phyloP scores from a whole-genome alignment of 257 asterid genomes.

The Eustoma russellianum region DNA sequence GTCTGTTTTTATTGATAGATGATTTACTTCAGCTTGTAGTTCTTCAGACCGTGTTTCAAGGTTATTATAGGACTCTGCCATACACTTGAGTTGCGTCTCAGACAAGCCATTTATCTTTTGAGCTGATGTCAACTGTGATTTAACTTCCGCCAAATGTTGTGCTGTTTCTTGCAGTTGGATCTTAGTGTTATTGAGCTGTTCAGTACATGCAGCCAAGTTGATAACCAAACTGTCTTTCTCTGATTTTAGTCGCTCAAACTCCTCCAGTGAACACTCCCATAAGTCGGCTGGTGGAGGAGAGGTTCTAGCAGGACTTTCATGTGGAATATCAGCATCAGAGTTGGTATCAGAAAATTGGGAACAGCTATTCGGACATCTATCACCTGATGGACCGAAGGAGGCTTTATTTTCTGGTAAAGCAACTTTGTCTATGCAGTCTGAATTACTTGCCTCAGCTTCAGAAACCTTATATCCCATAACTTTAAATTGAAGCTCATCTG shows the following conservation, averaged over 20 bases:
- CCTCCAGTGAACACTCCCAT: slow-evolving; percentile 79
- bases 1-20: slow-evolving; percentile 46
- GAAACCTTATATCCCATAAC: slow-evolving; percentile 57
- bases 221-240: slow-evolving; percentile 59
- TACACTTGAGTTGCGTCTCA: slow-evolving; percentile 95
- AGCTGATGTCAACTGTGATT: slow-evolving; percentile 65
- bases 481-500: slow-evolving; percentile 64
- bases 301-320: slow-evolving; percentile 63
- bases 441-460: slow-evolving; percentile 58
- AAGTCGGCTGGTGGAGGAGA: slow-evolving; percentile 52
- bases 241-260: slow-evolving; percentile 67
- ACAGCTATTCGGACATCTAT: slow-evolving; percentile 46
- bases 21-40: slow-evolving; percentile 55
- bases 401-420: slow-evolving; percentile 78
- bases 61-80: slow-evolving; percentile 86
- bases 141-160: slow-evolving; percentile 72
- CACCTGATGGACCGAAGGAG: slow-evolving; percentile 32
- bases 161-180: slow-evolving; percentile 62
- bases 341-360: slow-evolving; percentile 62
- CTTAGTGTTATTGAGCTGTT: slow-evolving; percentile 52
- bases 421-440: slow-evolving; percentile 86
- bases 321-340: slow-evolving; percentile 73
- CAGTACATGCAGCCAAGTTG: slow-evolving; percentile 51
- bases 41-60: slow-evolving; percentile 76
- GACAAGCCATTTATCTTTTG: slow-evolving; percentile 74